These are phyloP conservation scores for Pyricularia sp. DNA, from an alignment of 2,329 filamentous ascomycete species.

Conservation along the genomic window DNA sequence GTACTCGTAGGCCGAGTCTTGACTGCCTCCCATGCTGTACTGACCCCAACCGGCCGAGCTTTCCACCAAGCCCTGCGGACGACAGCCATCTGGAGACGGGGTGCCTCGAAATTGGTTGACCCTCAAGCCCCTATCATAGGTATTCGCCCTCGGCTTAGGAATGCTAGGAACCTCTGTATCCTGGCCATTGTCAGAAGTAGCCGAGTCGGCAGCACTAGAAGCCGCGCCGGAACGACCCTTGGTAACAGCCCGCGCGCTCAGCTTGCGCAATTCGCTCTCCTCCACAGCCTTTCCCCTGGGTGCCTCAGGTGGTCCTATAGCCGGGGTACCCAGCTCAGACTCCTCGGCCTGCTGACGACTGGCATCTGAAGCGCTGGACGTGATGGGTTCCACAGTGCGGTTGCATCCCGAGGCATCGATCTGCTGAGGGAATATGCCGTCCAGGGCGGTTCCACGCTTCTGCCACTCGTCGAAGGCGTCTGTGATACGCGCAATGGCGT, in stretches of 20 bases:
- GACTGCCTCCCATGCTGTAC: constrained; percentile 53
- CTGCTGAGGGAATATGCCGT: constrained; percentile 71
- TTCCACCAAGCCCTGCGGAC: constrained; percentile 48
- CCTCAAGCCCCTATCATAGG: background rate
- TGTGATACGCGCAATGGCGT: constrained; percentile 79
- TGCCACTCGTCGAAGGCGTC: constrained; percentile 70
- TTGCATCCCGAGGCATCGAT: constrained; percentile 78
- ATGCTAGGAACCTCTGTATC: background rate
- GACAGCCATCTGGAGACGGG: constrained; percentile 35
- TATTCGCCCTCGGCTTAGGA: background rate
- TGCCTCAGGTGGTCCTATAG: too few species aligned
- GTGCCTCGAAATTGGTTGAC: constrained; percentile 15
- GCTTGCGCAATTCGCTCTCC: background rate
- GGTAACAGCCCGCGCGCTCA: background rate
- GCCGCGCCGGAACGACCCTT: background rate
- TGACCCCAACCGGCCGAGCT: constrained; percentile 33
- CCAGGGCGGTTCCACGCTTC: constrained; percentile 55
- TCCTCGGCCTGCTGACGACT: background rate
- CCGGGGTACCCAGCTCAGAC: background rate
- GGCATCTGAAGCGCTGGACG: background rate
- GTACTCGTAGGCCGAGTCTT: constrained; percentile 66
- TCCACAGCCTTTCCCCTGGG: constrained; percentile 3
- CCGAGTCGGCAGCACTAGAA: background rate
- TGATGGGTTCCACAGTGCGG: constrained; percentile 30
- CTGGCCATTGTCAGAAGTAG: background rate